Evolutionary conservation across 257 asterid genomes (phyloP).

Genomic region (Petunia secreta): DNA sequence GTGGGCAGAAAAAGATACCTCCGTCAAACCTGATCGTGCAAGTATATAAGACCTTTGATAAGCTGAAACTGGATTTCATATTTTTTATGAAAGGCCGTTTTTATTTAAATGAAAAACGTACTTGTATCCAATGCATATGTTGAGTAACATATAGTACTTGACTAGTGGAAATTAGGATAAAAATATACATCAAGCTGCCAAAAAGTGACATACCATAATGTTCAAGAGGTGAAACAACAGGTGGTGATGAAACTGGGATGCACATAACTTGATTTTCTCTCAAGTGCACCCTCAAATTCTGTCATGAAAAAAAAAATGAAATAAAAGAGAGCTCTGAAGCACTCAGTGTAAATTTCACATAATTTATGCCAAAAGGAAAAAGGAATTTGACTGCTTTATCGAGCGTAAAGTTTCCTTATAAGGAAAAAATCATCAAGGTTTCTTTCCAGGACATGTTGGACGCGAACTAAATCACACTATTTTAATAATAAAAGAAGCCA

Average conservation of each 20-base stretch:
- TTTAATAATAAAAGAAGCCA: not conserved
- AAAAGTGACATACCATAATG: conserved; percentile 45
- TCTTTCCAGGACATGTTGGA: conserved; percentile 6
- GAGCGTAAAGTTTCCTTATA: not conserved
- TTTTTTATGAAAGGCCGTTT: not conserved
- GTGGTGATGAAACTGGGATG: conserved; percentile 75
- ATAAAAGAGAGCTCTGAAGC: not conserved
- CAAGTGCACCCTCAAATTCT: conserved; percentile 70
- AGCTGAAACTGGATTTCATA: not conserved
- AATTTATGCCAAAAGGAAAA: not conserved
- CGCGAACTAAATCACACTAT: not conserved
- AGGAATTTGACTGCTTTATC: conserved; percentile 3
- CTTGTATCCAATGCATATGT: conserved; percentile 1
- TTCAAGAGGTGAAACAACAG: conserved; percentile 64
- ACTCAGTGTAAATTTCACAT: not conserved
- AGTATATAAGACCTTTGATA: conserved; percentile 2
- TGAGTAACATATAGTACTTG: not conserved
- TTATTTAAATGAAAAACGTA: not conserved
- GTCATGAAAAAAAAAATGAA: conserved; percentile 35
- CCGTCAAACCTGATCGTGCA: conserved; percentile 49
- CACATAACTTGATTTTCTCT: conserved; percentile 59
- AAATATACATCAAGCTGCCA: conserved; percentile 19
- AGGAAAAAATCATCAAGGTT: not conserved
- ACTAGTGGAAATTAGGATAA: not conserved
- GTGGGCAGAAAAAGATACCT: conserved; percentile 50